Conservation (phyloP, 352 stramenopile species). For the Globisporangium nodosum region DNA sequence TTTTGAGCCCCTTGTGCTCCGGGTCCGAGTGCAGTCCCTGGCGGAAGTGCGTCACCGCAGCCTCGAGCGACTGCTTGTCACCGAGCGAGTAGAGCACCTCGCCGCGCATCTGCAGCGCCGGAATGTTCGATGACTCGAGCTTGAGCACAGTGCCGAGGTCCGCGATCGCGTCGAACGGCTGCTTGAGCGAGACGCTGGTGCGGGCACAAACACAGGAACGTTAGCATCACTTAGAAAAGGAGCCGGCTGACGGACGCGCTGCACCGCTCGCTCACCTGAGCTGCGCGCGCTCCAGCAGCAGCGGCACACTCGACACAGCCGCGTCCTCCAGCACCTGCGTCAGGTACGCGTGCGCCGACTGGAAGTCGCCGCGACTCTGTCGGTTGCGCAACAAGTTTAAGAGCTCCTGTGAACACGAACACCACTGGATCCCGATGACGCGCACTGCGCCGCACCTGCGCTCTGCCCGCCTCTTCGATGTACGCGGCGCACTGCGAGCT, state of each 20-base stretch:
- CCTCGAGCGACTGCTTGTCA: constrained; percentile 73
- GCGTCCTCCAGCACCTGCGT: constrained; percentile 65
- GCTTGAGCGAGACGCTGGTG: constrained; percentile 49
- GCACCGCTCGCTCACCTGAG: constrained; percentile 21
- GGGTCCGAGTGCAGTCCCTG: constrained; percentile 78
- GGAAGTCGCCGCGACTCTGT: constrained; percentile 61
- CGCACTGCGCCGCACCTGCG: constrained; percentile 17
- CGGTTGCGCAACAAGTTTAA: not conserved
- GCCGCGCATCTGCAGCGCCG: constrained; percentile 62
- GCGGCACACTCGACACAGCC: constrained; percentile 58
- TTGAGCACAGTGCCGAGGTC: constrained; percentile 71
- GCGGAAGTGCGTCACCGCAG: constrained; percentile 64
- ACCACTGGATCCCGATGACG: no score
- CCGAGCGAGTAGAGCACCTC: constrained; percentile 79
- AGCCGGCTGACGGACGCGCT: not conserved
- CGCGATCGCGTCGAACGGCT: constrained; percentile 72
- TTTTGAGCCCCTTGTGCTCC: constrained; percentile 79
- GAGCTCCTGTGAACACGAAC: no score
- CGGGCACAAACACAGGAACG: not conserved
- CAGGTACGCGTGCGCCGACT: constrained; percentile 53
- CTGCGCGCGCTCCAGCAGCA: constrained; percentile 67
- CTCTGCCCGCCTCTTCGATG: constrained; percentile 58
- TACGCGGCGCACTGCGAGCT: constrained; percentile 54
- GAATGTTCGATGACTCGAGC: constrained; percentile 59
- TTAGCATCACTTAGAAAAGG: not conserved